Conservation (phyloP, 768 basidiomycete species). For the Suillus cothurnatus region DNA sequence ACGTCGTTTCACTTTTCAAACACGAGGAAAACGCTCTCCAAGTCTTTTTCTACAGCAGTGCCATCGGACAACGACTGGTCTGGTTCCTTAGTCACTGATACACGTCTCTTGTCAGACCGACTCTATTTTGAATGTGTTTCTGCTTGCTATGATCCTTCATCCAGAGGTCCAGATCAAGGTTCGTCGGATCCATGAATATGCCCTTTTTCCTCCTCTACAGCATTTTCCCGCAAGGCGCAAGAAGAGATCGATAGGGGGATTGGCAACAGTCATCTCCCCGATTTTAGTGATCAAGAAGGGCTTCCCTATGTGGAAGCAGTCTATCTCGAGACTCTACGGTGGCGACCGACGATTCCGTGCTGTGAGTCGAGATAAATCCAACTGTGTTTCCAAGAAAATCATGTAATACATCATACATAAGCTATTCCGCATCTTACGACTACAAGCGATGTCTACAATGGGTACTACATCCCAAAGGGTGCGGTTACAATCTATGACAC, state of each 20-base stretch:
- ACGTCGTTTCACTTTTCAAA: no score
- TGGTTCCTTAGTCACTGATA: not conserved
- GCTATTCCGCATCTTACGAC: slow-evolving; percentile 26
- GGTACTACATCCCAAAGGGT: slow-evolving; percentile 34
- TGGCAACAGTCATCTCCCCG: slow-evolving; percentile 32
- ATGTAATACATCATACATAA: slow-evolving; percentile 2
- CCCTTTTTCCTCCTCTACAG: slow-evolving; percentile 10
- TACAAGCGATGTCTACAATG: slow-evolving; percentile 29
- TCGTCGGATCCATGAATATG: not conserved
- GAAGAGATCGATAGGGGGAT: slow-evolving; percentile 35
- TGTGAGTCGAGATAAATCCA: slow-evolving; percentile 20
- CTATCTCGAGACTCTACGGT: slow-evolving; percentile 34
- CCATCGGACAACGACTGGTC: no score
- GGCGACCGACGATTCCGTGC: slow-evolving; percentile 30
- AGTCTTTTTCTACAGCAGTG: no score
- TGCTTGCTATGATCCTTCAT: slow-evolving; percentile 36
- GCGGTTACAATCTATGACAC: slow-evolving; percentile 5
- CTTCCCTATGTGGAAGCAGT: slow-evolving; percentile 37
- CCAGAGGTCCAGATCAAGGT: slow-evolving; percentile 32
- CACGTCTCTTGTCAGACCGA: slow-evolving; percentile 15
- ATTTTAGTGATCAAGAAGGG: slow-evolving; percentile 25
- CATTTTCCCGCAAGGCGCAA: slow-evolving; percentile 18
- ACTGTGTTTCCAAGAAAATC: not conserved
- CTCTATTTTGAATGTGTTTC: slow-evolving; percentile 24
- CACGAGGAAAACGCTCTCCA: no score